Evolutionary conservation across 2,329 filamentous ascomycete genomes (phyloP), one percentile per base, ranked within the genome.

Genomic region (Xylariaceae sp.): DNA sequence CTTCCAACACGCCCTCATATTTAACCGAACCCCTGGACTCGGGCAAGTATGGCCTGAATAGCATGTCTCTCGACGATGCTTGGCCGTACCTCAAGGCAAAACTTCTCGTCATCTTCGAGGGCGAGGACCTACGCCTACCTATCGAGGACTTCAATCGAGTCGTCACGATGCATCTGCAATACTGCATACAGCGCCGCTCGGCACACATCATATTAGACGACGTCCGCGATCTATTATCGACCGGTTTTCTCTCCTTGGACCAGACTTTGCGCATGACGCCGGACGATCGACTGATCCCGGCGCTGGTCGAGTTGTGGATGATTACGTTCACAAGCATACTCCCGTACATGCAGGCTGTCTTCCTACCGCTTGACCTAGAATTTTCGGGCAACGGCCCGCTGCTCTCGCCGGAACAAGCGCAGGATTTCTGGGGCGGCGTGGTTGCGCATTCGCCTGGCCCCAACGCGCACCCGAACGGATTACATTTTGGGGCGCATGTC

Each of bases 281-380:
- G 0, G 91, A 97, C 57, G 90, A 95, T 46, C 79, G 85, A 26
- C 77, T 97, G n/a, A 89, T 97, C 17, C 87, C 89, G 0, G 82
- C 89, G 42, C 73, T 98, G 1, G 91, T 96, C 2, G 89, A 95
- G 60, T 82, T 96, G 59, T 98, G 93, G 93, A 79, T 94, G 44
- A 83, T 93, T 35, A 90, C 93, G 0, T 96, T 96, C 56, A 91
- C 89, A 3, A 86, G 80, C 6, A 87, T 97, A 29, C 67, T 97
- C 4, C 93, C 93, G 0, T 97, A 95, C 59, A 83, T 98, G 55
- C 91, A 97, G 67, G 89, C 91, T 1, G 90, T 96, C 1, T 96
- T 98, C 59, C 70, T 98, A 2, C 93, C 90, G 0, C 69, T 98
- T 1, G 93, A 98, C 57, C 78, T 95, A 9, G 93, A 98, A 61